These are phyloP conservation scores for Syzygium syzygioides DNA, from an alignment of 441 rosid genomes.

Conservation along the genomic window DNA sequence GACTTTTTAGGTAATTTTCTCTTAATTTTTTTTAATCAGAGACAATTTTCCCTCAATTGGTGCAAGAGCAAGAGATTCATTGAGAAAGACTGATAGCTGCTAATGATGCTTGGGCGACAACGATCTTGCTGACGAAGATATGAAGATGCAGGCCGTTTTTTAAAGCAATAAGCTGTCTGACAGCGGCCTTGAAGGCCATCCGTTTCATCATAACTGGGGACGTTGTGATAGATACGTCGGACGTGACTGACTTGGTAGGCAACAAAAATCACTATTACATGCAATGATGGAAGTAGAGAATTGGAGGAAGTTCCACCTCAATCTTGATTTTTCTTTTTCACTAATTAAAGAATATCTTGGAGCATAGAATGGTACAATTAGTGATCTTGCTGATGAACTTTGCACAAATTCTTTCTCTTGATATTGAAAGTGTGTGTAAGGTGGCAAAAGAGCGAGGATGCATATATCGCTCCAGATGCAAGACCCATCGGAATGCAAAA, in stretches of 20 bases:
- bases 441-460: not conserved
- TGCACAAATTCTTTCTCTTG: not conserved
- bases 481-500: not conserved
- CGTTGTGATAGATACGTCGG: not conserved
- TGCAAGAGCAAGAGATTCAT: not conserved
- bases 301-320: not conserved
- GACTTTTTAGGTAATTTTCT: no score
- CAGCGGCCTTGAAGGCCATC: not conserved
- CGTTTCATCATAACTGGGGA: not conserved
- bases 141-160: not conserved
- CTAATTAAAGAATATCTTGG: not conserved
- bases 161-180: not conserved
- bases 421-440: not conserved
- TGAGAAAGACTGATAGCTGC: not conserved
- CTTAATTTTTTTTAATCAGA: no score
- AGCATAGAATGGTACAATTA: not conserved
- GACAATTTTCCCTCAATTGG: not conserved
- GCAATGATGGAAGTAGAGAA: not conserved
- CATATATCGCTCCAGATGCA: not conserved
- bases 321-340: not conserved
- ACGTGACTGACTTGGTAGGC: not conserved
- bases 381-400: not conserved
- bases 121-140: not conserved
- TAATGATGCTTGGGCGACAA: not conserved
- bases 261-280: not conserved